Base-by-base conservation (phyloP, 2,329 filamentous ascomycete species). In the Apiospora aurea region DNA sequence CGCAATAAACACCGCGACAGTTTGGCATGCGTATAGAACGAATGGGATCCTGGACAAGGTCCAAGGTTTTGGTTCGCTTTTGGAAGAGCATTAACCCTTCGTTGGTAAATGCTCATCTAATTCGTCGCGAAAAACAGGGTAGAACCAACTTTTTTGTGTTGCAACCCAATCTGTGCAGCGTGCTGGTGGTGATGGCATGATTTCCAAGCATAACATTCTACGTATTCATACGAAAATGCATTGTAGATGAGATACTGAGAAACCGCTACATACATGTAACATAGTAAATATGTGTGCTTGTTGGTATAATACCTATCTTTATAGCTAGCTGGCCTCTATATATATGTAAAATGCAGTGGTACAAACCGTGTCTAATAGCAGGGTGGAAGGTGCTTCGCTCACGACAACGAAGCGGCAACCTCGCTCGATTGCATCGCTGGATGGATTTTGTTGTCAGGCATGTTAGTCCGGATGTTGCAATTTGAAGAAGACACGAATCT, bases 1-100 rank as follows among this genome's bases (percentile, higher is more conserved):
- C 51, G 79, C 80, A 26, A 81, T 80, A 70, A 79, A 81, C 70
- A 77, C 77, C 11, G 79, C 79, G 2, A 81, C 79, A 10, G 75
- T 78, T 14, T 81, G 80, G 80, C 75, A 78, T 72, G 80, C 78
- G 21, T 76, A 77, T 70, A 72, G 77, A 47, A 74, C 73, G 24
- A 78, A 78, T 72, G 77, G 75, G 13, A 78, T 78, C 69, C 73
- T 75, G 72, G 76, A 77, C 71, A 75, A 77, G 72, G 71, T 78
- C 46, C 18, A 53, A 38, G 77, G 76, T 2, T 75, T 75, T 68
- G 74, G 74, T 16, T 75, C 74, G 11, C 57, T 75, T 21, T 67
- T 75, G 24, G 72, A 74, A 47, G 57, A 73, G 72, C 73, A 74
- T 21, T 74, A 69, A 41, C 41, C 10, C 21, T 64, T 14, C 34